These are phyloP conservation scores for Penicillium angulare DNA, from an alignment of 495 filamentous ascomycete species.

Conservation along the genomic window DNA sequence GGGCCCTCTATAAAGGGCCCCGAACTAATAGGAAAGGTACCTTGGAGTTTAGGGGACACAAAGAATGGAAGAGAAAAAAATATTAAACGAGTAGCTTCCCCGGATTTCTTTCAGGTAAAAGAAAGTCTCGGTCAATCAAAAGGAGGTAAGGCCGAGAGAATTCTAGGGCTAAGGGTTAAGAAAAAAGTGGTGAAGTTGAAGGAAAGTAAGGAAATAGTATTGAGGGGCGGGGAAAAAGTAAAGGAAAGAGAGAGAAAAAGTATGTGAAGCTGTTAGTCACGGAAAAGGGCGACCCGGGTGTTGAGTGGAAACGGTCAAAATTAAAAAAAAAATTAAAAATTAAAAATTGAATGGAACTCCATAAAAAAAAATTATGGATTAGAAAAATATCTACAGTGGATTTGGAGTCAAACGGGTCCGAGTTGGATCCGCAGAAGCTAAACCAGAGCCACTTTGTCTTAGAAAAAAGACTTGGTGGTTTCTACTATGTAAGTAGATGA, in stretches of 20 bases:
- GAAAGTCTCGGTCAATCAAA: conserved; percentile 20
- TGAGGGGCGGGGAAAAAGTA: conserved; percentile 25
- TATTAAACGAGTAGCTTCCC: conserved; percentile 32
- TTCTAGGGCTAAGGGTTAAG: background rate
- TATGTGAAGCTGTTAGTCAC: conserved; percentile 48
- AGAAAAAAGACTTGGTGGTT: too few relatives aligned
- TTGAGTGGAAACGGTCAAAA: conserved; percentile 12
- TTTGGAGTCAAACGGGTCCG: too few relatives aligned
- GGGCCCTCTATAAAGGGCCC: conserved; percentile 40
- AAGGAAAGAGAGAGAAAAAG: conserved; percentile 7
- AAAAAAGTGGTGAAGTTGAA: conserved; percentile 15
- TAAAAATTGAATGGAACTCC: too few relatives aligned
- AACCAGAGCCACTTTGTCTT: too few relatives aligned
- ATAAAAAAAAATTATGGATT: too few relatives aligned
- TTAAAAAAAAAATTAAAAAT: conserved; percentile 3
- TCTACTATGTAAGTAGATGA: too few relatives aligned
- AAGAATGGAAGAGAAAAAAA: conserved; percentile 19
- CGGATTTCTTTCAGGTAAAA: conserved; percentile 32
- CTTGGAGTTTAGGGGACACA: conserved; percentile 14
- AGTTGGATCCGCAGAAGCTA: background rate
- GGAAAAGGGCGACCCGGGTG: conserved; percentile 34
- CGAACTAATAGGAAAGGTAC: conserved; percentile 13
- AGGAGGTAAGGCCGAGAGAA: conserved; percentile 1
- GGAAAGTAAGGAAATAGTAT: conserved; percentile 9
- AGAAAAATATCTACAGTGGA: too few relatives aligned